Conservation (phyloP, 73 alveolate genomes). For the Tetrahymena elliotti region DNA sequence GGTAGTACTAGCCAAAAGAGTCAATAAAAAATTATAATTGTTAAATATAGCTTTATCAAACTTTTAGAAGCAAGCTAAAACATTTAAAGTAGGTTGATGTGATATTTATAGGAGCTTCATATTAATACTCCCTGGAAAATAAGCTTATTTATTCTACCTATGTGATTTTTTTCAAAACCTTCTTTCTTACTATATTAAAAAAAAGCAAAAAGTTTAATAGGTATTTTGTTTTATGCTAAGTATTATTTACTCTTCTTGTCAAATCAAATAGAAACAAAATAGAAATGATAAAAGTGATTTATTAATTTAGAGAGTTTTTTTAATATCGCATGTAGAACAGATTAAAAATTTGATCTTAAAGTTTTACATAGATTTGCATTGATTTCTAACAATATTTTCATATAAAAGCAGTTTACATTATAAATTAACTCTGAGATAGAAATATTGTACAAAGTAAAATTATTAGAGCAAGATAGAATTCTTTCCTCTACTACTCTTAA, state of each 20-base stretch:
- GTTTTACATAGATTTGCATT: neutral
- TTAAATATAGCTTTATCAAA: neutral
- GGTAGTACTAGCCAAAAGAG: neutral
- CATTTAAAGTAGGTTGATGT: neutral
- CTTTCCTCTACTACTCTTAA: too few species aligned
- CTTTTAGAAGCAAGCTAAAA: neutral
- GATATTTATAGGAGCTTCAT: neutral
- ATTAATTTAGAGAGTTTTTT: neutral
- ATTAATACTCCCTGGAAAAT: neutral
- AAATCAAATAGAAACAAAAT: neutral
- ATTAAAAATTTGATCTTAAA: neutral
- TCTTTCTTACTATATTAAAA: neutral
- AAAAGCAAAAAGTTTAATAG: neutral
- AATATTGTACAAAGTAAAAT: too few species aligned
- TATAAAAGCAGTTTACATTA: too few species aligned
- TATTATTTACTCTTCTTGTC: neutral
- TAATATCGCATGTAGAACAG: neutral
- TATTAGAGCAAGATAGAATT: too few species aligned
- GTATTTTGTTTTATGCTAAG: neutral
- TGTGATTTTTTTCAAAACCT: neutral
- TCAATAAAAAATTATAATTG: neutral
- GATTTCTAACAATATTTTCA: neutral
- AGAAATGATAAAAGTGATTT: neutral
- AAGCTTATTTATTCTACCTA: neutral
- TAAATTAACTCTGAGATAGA: too few species aligned